Evolutionary conservation across 768 basidiomycete species (phyloP).

Genomic region (Daedalea quercina): DNA sequence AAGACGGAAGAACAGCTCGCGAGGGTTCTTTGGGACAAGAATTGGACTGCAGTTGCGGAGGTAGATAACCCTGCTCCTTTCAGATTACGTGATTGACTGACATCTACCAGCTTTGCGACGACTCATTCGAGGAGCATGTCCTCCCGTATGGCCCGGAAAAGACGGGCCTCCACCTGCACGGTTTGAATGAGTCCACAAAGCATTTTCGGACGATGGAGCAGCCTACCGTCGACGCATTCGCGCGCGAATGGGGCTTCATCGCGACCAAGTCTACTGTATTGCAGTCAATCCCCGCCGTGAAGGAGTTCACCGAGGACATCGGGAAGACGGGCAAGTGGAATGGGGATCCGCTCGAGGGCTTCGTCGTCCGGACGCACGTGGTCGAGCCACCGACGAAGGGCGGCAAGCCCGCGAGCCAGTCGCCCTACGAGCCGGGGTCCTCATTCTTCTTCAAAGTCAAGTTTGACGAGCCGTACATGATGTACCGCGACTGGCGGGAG

Average conservation of each 20-base stretch:
- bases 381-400: slow-evolving; percentile 32
- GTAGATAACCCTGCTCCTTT: slow-evolving; percentile 37
- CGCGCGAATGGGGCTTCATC: slow-evolving; percentile 89
- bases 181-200: slow-evolving; percentile 66
- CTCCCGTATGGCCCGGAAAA: slow-evolving; percentile 73
- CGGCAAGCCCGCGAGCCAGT: slow-evolving; percentile 22
- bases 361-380: slow-evolving; percentile 82
- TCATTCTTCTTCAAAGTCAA: slow-evolving; percentile 99
- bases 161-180: slow-evolving; percentile 91
- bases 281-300: slow-evolving; percentile 59
- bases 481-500: slow-evolving; percentile 98
- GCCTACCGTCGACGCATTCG: slow-evolving; percentile 66
- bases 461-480: slow-evolving; percentile 98
- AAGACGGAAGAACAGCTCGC: slow-evolving; percentile 76
- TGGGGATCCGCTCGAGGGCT: slow-evolving; percentile 85
- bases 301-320: slow-evolving; percentile 62
- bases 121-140: slow-evolving; percentile 96
- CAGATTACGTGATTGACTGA: background rate
- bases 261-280: slow-evolving; percentile 57
- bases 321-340: slow-evolving; percentile 70
- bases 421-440: slow-evolving; percentile 71
- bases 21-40: slow-evolving; percentile 63
- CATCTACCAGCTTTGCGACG: slow-evolving; percentile 72
- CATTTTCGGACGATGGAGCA: slow-evolving; percentile 70
- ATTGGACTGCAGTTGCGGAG: slow-evolving; percentile 90